A percentile compares a stretch with the other conserved stretches of the same genome.
Conservation (phyloP, 805 yeast species). For the Wickerhamomyces mucosus region DNA sequence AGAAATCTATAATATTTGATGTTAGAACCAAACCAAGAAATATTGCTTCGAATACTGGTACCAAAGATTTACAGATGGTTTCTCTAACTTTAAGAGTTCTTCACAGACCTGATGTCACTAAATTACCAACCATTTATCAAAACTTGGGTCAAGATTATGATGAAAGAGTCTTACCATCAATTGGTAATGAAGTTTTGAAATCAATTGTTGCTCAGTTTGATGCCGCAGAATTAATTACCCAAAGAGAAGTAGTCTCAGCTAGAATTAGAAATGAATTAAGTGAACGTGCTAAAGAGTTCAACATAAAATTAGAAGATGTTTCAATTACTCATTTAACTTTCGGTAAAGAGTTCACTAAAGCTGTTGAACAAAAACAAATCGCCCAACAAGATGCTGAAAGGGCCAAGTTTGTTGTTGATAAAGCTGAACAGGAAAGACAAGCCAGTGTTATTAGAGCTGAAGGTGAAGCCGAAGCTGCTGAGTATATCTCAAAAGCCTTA, state of each 20-base stretch:
- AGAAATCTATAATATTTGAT: constrained; percentile 81
- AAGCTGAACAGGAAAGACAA: constrained; percentile 95
- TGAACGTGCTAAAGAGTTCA: constrained; percentile 77
- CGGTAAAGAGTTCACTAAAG: constrained; percentile 93
- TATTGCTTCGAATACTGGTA: constrained; percentile 90
- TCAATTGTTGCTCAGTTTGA: constrained; percentile 89
- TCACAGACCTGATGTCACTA: constrained; percentile 84
- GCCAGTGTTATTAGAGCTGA: constrained; percentile 95
- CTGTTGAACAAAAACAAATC: constrained; percentile 97
- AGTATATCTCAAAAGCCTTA: constrained; percentile 84
- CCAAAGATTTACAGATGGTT: constrained; percentile 95
- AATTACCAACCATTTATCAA: constrained; percentile 82
- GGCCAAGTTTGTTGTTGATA: constrained; percentile 85
- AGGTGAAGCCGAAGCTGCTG: constrained; percentile 99
- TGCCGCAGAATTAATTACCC: constrained; percentile 94
- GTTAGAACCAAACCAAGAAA: constrained; percentile 94
- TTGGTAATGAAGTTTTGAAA: constrained; percentile 85
- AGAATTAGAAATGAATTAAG: constrained; percentile 82
- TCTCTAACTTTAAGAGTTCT: constrained; percentile 86
- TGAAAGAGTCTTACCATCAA: constrained; percentile 86
- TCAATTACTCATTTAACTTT: constrained; percentile 97
- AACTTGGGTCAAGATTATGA: constrained; percentile 90
- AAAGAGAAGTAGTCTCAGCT: constrained; percentile 89
- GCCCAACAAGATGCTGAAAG: constrained; percentile 99
- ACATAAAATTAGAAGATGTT: constrained; percentile 90